Conservation (phyloP, 176 grass and related monocot genomes). For the Olyra latifolia region DNA sequence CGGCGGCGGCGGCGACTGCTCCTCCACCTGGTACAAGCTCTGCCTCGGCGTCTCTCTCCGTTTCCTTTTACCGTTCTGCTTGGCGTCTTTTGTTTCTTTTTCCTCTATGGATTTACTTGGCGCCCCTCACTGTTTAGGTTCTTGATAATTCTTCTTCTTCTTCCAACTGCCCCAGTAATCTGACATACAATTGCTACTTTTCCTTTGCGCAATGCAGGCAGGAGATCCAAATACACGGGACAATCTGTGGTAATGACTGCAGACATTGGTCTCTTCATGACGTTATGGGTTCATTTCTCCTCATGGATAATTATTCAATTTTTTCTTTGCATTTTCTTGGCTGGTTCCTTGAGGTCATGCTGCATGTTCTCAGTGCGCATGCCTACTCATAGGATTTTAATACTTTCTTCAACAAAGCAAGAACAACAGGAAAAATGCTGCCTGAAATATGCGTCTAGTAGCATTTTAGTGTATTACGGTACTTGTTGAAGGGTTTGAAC, state of each 20-base stretch:
- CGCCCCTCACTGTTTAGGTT: neutral
- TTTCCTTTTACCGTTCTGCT: neutral
- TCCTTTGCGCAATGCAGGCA: constrained; percentile 26
- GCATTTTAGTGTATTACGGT: neutral
- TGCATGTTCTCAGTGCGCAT: neutral
- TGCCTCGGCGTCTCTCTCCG: neutral
- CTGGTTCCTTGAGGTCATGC: neutral
- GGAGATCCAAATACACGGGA: constrained; percentile 71
- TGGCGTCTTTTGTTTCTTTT: neutral
- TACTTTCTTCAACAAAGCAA: neutral
- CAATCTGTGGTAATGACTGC: constrained; percentile 63
- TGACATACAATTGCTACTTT: neutral
- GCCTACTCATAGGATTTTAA: neutral
- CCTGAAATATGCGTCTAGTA: neutral
- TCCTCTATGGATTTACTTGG: neutral
- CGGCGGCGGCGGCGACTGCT: neutral
- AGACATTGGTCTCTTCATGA: neutral
- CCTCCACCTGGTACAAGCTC: constrained; percentile 17
- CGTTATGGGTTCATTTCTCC: constrained; percentile 3
- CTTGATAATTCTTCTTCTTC: neutral
- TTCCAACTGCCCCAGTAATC: neutral
- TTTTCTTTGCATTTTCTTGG: neutral
- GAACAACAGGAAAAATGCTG: neutral
- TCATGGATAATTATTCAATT: neutral
- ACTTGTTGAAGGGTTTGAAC: neutral